Evolutionary conservation across 108 stramenopile genomes (phyloP), one percentile per base, ranked within the genome.

Genomic region (Pseudonitzschia pungens): DNA sequence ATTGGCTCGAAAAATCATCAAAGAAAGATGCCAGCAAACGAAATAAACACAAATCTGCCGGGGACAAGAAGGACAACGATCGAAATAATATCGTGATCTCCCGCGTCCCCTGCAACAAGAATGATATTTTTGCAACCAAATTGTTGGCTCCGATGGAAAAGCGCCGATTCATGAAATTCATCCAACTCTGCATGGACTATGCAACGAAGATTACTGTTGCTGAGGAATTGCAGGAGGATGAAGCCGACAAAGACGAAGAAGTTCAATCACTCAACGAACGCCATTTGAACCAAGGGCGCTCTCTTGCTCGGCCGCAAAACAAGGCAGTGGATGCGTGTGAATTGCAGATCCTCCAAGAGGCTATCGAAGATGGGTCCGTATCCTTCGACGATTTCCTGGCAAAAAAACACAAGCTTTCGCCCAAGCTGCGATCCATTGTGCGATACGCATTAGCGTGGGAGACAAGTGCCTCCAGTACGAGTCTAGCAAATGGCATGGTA

Each of bases 101-200:
- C 55, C 72, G 83, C 32, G 94, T 97, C 1, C 96, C 96, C 51
- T 95, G 94, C 70, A 84, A 76, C 56, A 97, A 97, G 71, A 82
- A 77, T 32, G 96, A 95, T 69, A 89, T 97, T 33, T 97, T 97
- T 81, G 68, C 71, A 11, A 89, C 92, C 15, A 86, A 87, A 64
- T 69, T 92, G n/a, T 71, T 97, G 26, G 69, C 79, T 1, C 88
- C 93, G 31, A 80, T 92, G 70, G 96, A 97, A 43, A 97, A 97
- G 72, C 87, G 96, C 14, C 87, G 87, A 31, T 85, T 97, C 52
- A 97, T 97, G 96, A 94, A 92, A 69, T 92, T 97, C 66, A 76
- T 94, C 27, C 96, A 97, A 68, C 53, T 89, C 22, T 86, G 86
- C 18, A 80, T 86, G 69, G 96, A 97, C 68, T 93, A 92, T 70